A percentile compares a stretch with the other conserved stretches of the same genome.
These are phyloP conservation scores for Penicillium sp. DNA, from an alignment of 2,329 filamentous ascomycete genomes.

Conservation along the genomic window DNA sequence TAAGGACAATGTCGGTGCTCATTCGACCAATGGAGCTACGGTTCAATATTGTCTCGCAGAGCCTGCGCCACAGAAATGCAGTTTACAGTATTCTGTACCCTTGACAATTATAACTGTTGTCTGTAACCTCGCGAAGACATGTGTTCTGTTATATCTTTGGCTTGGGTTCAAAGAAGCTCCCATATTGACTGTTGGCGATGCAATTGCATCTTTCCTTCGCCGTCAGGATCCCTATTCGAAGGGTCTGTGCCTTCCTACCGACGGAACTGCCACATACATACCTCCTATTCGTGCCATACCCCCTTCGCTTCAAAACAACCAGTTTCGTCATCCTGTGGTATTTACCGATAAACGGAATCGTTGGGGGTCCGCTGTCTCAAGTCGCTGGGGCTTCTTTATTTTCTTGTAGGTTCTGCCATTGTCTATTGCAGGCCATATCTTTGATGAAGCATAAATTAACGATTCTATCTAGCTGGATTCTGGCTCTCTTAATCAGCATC, in stretches of 20 bases:
- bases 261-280: background rate
- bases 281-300: background rate
- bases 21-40: background rate
- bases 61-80: background rate
- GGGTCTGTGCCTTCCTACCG: background rate
- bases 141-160: background rate
- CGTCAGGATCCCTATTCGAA: background rate
- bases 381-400: background rate
- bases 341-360: background rate
- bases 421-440: no score
- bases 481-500: background rate
- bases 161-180: background rate
- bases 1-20: no score
- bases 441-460: no score
- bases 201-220: background rate
- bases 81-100: background rate
- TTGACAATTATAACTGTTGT: background rate
- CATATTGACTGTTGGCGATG: background rate
- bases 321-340: background rate
- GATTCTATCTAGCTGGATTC: background rate
- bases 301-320: background rate
- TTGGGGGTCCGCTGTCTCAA: background rate
- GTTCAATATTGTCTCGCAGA: background rate
- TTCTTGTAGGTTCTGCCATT: background rate
- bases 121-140: background rate